Percentiles rank a stretch among this genome's conserved stretches.
Conservation (phyloP, 176 grass and related monocot genomes). For the Oryza nivara region DNA sequence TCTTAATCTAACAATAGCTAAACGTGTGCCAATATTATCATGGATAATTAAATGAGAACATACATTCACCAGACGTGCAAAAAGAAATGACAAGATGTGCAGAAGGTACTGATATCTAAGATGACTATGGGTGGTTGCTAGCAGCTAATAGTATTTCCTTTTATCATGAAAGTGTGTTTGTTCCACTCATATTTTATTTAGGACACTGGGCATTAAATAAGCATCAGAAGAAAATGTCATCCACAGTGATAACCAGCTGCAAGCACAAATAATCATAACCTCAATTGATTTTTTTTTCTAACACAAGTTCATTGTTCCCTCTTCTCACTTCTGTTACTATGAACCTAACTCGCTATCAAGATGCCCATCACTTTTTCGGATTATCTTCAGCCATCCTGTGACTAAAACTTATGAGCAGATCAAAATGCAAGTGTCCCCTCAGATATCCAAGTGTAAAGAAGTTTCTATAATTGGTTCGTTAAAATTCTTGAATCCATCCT, state of each 20-base stretch:
- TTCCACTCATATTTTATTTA: not conserved
- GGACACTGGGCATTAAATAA: not conserved
- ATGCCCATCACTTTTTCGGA: not conserved
- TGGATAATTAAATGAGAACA: not conserved
- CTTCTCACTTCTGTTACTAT: not conserved
- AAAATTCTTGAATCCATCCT: not conserved
- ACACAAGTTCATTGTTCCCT: not conserved
- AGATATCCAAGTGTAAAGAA: not conserved
- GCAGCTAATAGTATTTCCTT: not conserved
- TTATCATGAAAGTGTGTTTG: not conserved
- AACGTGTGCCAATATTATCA: not conserved
- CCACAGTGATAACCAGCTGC: no score
- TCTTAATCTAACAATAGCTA: not conserved
- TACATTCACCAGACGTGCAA: not conserved
- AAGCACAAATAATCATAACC: not conserved
- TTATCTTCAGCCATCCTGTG: not conserved
- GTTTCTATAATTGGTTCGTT: not conserved
- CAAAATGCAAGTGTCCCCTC: not conserved
- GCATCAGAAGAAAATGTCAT: not conserved
- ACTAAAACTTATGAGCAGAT: not conserved
- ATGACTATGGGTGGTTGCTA: not conserved
- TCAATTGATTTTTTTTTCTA: not conserved
- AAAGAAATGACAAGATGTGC: not conserved
- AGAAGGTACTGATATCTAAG: not conserved
- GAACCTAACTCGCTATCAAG: not conserved